Base-by-base conservation (phyloP, 129 eudicot species). In the Heracleum sosnowskyi region DNA sequence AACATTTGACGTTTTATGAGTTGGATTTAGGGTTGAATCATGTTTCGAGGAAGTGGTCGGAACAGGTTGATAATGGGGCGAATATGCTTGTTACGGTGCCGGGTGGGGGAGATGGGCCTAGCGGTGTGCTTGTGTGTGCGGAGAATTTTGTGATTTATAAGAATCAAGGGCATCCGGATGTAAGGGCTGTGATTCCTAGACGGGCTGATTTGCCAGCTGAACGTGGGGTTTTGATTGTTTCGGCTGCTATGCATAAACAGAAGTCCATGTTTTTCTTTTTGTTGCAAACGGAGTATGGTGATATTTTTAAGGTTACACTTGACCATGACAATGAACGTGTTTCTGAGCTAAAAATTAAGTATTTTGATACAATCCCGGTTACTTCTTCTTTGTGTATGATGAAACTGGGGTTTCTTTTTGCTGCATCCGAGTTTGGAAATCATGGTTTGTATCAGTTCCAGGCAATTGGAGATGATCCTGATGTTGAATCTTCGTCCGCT, bases 21-120 rank as follows among this genome's bases (percentile, higher is more conserved):
- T 77, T 96, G 42, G 99, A 96, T 86, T 82, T 96, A 49, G 99
- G 99, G 81, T 89, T 96, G 76, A 96, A 96, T 82, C 99, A 96
- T 76, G 99, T 96, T 33, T 90, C 97, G 0, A 90, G 99, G 87
- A 96, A 92, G 49, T 96, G 97, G 99, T 90, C 97, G n/a, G 97
- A 92, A 46, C 92, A 87, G 79, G 97, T 96, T 7, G 99, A 96
- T 84, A 96, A 96, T 79, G 99, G 95, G 45, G 99, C 99, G 13
- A 96, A 96, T 79, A 79, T 96, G 97, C 91, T 96, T 77, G 97
- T 96, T n/a, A 92, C 95, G 11, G 99, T 96, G 8, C 99, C 99
- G 0, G 99, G 99, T 45, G 99, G 99, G 36, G 99, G 97, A 57
- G 99, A 96, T 90, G 99, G 99, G 0, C 99, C 99, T 0, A 96